Evolutionary conservation across 331 rosid genomes (phyloP).

Genomic region (Quercus lobata): DNA sequence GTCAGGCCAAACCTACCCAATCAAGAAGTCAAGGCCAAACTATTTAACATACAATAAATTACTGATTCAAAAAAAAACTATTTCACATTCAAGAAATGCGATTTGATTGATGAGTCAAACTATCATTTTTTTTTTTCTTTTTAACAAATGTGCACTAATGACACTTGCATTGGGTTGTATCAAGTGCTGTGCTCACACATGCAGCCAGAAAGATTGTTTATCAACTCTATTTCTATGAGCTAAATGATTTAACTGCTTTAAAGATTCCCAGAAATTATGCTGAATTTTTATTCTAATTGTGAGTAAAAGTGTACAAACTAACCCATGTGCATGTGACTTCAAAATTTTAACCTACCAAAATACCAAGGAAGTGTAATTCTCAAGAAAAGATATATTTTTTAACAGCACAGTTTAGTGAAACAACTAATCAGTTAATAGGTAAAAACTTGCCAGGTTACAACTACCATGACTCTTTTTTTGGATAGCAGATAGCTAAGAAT

Average conservation of each 20-base stretch:
- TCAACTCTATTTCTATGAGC: background rate
- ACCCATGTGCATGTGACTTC: background rate
- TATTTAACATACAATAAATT: too few relatives aligned
- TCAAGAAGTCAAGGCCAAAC: background rate
- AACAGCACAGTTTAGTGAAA: background rate
- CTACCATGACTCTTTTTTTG: too few relatives aligned
- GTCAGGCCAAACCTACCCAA: background rate
- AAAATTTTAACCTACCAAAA: background rate
- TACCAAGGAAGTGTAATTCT: background rate
- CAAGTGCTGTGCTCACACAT: background rate
- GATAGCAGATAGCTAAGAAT: too few relatives aligned
- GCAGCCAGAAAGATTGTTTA: background rate
- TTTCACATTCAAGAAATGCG: too few relatives aligned
- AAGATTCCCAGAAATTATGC: background rate
- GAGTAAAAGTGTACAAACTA: background rate
- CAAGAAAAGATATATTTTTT: background rate
- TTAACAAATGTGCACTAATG: background rate
- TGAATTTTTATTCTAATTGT: background rate
- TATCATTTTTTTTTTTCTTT: background rate
- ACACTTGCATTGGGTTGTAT: background rate
- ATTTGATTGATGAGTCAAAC: background rate
- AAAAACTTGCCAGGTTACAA: background rate
- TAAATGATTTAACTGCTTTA: background rate
- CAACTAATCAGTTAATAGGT: background rate
- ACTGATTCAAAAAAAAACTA: too few relatives aligned